phyloP scores from a whole-genome alignment of 1,139 yeast species.

The Yamadazyma sp. region DNA sequence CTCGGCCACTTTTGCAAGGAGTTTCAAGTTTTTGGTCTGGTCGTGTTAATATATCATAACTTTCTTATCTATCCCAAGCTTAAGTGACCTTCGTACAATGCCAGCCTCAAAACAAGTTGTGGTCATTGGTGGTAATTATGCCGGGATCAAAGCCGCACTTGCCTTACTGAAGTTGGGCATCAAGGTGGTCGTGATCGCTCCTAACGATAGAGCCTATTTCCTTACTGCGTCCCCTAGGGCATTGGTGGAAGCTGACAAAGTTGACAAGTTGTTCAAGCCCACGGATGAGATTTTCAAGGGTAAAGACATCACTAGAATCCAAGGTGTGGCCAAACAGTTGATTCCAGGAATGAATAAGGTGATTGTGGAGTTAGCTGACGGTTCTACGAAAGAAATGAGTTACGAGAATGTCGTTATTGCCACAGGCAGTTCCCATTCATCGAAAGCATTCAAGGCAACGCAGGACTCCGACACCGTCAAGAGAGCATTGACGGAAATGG shows the following conservation, averaged over 20 bases:
- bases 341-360: conserved; percentile 16
- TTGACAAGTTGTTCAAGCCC: conserved; percentile 16
- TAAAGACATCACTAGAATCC: conserved; percentile 9
- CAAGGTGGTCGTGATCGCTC: conserved; percentile 15
- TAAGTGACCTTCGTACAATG: no score
- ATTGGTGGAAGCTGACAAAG: conserved; percentile 20
- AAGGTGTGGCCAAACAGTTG: conserved; percentile 19
- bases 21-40: no score
- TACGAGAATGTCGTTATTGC: conserved; percentile 30
- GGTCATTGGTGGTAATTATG: conserved; percentile 36
- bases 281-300: conserved; percentile 11
- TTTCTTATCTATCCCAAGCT: no score
- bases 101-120: conserved; percentile 19
- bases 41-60: no score
- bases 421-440: conserved; percentile 22
- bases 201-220: conserved; percentile 20
- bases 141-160: conserved; percentile 25
- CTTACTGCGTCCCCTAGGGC: conserved; percentile 26
- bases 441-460: conserved; percentile 22
- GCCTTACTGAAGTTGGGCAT: conserved; percentile 6
- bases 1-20: no score
- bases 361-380: conserved; percentile 9
- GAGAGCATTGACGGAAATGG: conserved; percentile 13
- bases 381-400: conserved; percentile 9
- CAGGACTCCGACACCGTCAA: conserved; percentile 13